Conservation (phyloP, 2,329 filamentous ascomycete species). For the Thelonectria blattea region DNA sequence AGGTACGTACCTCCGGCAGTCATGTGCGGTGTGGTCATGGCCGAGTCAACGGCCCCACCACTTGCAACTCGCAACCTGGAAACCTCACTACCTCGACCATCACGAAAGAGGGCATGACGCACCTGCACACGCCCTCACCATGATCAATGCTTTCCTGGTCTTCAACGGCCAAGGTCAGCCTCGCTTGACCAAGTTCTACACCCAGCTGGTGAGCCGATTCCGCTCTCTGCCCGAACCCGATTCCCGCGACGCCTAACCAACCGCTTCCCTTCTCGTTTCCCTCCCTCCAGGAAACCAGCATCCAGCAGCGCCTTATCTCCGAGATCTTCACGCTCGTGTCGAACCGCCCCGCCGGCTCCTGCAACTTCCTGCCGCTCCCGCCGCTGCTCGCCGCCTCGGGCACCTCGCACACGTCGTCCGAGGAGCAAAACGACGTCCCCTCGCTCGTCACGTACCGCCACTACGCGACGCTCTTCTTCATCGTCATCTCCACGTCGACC, state of each 20-base stretch:
- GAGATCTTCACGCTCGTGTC: conserved; percentile 97
- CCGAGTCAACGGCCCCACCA: conserved; percentile 31
- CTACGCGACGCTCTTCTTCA: conserved; percentile 98
- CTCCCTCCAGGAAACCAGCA: conserved; percentile 84
- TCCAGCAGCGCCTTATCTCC: conserved; percentile 94
- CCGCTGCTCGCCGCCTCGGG: conserved; percentile 68
- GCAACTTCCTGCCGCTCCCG: conserved; percentile 91
- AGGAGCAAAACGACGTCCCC: conserved; percentile 84
- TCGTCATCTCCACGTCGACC: conserved; percentile 94
- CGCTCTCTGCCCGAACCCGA: not conserved
- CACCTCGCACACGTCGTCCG: conserved; percentile 67
- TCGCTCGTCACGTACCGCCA: conserved; percentile 97
- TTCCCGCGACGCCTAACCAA: conserved; percentile 14
- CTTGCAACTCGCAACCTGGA: no score
- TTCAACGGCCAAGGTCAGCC: conserved; percentile 99
- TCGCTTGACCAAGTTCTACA: conserved; percentile 97
- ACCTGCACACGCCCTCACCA: conserved; percentile 48
- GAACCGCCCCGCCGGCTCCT: conserved; percentile 87
- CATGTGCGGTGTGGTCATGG: conserved; percentile 26
- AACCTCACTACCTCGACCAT: no score
- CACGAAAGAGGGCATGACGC: conserved; percentile 28
- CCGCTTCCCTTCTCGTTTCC: not conserved
- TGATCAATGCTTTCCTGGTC: conserved; percentile 99
- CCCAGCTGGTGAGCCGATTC: conserved; percentile 72
- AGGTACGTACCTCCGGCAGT: conserved; percentile 31